Conservation (phyloP, 148 eudicot species). For the Polygonum aviculare region DNA sequence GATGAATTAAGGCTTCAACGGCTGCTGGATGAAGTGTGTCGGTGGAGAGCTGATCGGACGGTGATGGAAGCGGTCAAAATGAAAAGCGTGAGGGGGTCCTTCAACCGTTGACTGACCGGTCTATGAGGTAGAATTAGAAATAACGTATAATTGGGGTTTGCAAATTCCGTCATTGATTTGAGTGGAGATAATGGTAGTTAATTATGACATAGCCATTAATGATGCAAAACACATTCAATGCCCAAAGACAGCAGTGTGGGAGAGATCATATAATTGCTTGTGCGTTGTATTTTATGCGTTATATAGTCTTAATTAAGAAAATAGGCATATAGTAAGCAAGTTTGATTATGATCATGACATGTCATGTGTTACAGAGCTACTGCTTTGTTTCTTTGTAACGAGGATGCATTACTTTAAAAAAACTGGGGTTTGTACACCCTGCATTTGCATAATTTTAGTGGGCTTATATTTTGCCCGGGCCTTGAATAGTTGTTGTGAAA, state of each 20-base stretch:
- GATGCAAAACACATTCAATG: not conserved
- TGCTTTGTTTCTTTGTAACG: too few relatives aligned
- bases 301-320: too few relatives aligned
- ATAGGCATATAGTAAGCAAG: too few relatives aligned
- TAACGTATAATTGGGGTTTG: too few relatives aligned
- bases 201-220: not conserved
- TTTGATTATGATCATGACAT: too few relatives aligned
- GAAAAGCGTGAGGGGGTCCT: not conserved
- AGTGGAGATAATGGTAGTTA: not conserved
- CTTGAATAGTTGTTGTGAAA: too few relatives aligned
- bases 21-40: not conserved
- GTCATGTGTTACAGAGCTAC: too few relatives aligned
- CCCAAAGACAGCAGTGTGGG: not conserved
- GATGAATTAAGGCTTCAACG: not conserved
- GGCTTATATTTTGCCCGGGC: too few relatives aligned
- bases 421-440: too few relatives aligned
- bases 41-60: constrained; percentile 6
- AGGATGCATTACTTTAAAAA: too few relatives aligned
- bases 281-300: too few relatives aligned
- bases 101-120: not conserved
- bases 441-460: too few relatives aligned
- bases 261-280: not conserved
- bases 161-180: not conserved
- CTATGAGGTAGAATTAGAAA: not conserved
- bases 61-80: not conserved